Conservation (phyloP, 116 monocot genomes). For the Iris pallida region DNA sequence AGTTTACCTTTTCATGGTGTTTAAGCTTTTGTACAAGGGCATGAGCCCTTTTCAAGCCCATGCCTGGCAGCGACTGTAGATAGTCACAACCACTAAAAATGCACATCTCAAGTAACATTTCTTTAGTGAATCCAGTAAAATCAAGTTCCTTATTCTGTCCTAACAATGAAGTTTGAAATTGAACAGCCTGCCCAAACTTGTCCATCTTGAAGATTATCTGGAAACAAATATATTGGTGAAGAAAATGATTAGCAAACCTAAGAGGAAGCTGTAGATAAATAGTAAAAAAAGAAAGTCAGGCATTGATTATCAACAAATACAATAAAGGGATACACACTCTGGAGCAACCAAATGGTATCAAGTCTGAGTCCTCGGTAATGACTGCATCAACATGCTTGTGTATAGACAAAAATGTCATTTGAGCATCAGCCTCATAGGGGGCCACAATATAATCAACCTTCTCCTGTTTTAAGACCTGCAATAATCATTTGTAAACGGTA, state of each 20-base stretch:
- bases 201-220: constrained; percentile 99
- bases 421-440: constrained; percentile 99
- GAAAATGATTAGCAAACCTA: not conserved
- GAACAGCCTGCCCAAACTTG: constrained; percentile 91
- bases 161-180: constrained; percentile 63
- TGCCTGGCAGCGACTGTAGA: constrained; percentile 85
- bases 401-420: constrained; percentile 87
- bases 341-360: constrained; percentile 97
- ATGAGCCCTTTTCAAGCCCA: constrained; percentile 94
- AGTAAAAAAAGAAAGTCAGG: not conserved
- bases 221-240: constrained; percentile 10
- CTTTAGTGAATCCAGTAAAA: constrained; percentile 65
- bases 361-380: constrained; percentile 95
- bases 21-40: constrained; percentile 80
- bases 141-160: constrained; percentile 68
- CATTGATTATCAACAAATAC: not conserved
- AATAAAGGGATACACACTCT: constrained; percentile 46
- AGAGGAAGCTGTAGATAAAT: not conserved
- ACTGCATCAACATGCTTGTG: constrained; percentile 89
- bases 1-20: constrained; percentile 78
- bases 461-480: constrained; percentile 83
- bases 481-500: constrained; percentile 5
- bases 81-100: constrained; percentile 99
- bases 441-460: constrained; percentile 91
- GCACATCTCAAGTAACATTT: constrained; percentile 97